Conservation (phyloP, 2,329 filamentous ascomycete genomes). For the Penicillium expansum region DNA sequence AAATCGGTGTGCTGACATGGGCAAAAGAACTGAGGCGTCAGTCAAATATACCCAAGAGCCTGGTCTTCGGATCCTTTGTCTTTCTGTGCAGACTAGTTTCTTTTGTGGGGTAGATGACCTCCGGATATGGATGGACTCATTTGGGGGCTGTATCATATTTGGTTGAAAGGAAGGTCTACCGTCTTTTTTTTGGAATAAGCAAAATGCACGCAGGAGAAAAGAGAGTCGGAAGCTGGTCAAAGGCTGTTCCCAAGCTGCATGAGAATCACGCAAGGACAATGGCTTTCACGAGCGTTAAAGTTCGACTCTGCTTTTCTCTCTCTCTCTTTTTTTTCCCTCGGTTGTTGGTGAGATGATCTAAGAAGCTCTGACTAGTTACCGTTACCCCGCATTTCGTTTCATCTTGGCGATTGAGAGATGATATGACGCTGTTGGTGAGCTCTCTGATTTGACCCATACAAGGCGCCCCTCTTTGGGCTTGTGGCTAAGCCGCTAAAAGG, state of each 20-base stretch:
- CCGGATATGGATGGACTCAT: not conserved
- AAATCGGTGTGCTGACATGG: not conserved
- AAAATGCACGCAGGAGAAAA: not conserved
- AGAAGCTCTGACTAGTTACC: slow-evolving; percentile 3
- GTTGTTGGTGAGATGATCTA: not conserved
- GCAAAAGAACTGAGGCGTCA: not conserved
- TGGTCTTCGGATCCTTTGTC: not conserved
- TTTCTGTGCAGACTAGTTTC: not conserved
- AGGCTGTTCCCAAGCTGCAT: not conserved
- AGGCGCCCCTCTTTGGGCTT: not conserved
- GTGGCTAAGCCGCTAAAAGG: not conserved
- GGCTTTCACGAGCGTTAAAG: not conserved
- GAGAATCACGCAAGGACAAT: not conserved
- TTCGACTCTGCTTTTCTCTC: not conserved
- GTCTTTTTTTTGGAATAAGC: not conserved
- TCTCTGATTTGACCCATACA: not conserved
- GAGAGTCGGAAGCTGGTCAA: not conserved
- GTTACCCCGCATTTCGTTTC: slow-evolving; percentile 3
- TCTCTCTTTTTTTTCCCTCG: not conserved
- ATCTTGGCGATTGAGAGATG: not conserved
- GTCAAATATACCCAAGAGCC: not conserved
- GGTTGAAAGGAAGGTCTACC: not conserved
- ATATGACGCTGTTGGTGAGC: not conserved
- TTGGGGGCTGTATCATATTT: not conserved
- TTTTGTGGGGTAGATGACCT: not conserved